Base-by-base conservation (phyloP, 495 filamentous ascomycete genomes). In the Penicillium ochrochloron region DNA sequence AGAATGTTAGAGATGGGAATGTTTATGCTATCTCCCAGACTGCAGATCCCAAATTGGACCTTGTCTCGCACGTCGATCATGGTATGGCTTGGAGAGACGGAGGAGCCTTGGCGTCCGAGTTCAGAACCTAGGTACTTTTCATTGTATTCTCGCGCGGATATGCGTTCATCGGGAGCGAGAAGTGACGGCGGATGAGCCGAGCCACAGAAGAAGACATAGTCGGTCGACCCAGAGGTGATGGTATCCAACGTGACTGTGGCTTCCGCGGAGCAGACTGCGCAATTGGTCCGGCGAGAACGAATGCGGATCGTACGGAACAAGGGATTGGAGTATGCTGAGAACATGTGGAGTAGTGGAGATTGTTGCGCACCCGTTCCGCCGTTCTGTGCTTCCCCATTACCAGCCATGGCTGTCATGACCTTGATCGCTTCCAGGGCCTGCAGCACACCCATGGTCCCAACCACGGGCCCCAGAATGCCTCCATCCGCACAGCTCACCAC, bases 381-480 rank as follows among this genome's bases (percentile, higher is more conserved):
- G 29, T 65, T 69, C 8, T 61, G 33, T 6, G 55, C 23, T 27
- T 57, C 31, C 5, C 31, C 31, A 33, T 33, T 5, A 15, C 39
- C 39, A 21, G 37, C 9, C 25, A 33, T 25, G 0, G 44, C 8
- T 25, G 83, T 81, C 21, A 98, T 80, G 4, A 97, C 72, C 70
- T 97, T 96, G 70, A 99, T 89, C 8, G 93, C 87, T 75, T 97
- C 93, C 35, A 94, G 79, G 0, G 95, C 95, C 77, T 97, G 93
- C 44, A 97, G 76, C 3, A 97, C 89, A 5, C 95, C 95, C 94
- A 99, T 97, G 11, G 90, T 85, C 1, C 95, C 95, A 0, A 99
- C 95, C 0, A 97, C 94, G 0, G 95, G 92, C 0, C 95, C 95
- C 9, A 99, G 64, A 44, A 99, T 92, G 3, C 95, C 95, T 1